Conservation (phyloP, 225 moss, liverwort and hornwort genomes). For the Polytrichum commune region DNA sequence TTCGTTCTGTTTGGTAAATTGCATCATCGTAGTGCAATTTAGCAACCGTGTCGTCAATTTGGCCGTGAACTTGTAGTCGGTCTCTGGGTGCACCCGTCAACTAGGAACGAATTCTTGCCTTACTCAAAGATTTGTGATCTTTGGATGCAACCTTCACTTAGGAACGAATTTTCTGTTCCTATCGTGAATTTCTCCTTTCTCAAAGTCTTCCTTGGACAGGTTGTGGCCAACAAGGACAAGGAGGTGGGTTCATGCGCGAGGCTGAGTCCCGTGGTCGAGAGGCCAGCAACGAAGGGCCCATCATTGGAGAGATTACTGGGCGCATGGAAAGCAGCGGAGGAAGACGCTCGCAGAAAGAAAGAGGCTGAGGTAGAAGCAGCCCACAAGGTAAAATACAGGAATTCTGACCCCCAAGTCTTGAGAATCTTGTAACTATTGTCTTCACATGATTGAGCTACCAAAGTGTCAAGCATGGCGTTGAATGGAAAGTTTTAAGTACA, state of each 20-base stretch:
- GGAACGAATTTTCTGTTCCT: not conserved
- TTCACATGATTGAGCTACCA: not conserved
- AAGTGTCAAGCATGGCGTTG: not conserved
- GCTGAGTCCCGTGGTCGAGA: slow-evolving; percentile 11
- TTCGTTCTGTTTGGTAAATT: no score
- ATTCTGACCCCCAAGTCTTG: not conserved
- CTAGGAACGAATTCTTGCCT: not conserved
- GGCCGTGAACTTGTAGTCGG: no score
- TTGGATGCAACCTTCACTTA: no score
- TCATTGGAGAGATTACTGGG: slow-evolving; percentile 50
- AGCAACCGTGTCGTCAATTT: no score
- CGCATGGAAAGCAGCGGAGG: slow-evolving; percentile 45
- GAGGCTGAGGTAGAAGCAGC: slow-evolving; percentile 39
- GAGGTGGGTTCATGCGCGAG: not conserved
- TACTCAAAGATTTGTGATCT: not conserved
- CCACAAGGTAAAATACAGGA: slow-evolving; percentile 27
- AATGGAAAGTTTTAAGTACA: not conserved
- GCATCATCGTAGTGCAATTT: no score
- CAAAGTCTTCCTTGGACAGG: slow-evolving; percentile 7
- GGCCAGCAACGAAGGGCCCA: slow-evolving; percentile 32
- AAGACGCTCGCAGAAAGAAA: slow-evolving; percentile 34
- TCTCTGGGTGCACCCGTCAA: no score
- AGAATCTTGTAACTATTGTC: not conserved
- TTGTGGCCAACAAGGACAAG: slow-evolving; percentile 7
- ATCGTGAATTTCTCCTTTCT: not conserved